These are phyloP conservation scores for Acidiella bohemica DNA, from an alignment of 495 filamentous ascomycete species.

Conservation along the genomic window DNA sequence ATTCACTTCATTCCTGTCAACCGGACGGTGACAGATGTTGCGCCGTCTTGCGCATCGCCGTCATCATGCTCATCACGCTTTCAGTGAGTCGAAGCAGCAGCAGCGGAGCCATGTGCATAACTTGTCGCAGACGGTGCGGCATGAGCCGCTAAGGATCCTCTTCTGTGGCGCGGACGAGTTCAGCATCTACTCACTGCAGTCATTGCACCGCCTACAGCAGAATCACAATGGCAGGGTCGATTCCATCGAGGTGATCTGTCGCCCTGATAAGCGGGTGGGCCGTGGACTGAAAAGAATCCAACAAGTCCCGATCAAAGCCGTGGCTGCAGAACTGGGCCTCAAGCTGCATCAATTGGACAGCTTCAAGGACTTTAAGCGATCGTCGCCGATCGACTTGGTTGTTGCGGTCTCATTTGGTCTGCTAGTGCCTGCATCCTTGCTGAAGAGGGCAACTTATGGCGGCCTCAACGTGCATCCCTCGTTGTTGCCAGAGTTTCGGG, in stretches of 20 bases:
- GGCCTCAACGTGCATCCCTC: constrained; percentile 93
- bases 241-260: constrained; percentile 80
- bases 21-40: too few species aligned
- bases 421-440: constrained; percentile 65
- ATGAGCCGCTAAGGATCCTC: constrained; percentile 68
- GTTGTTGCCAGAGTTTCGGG: constrained; percentile 72
- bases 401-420: constrained; percentile 94
- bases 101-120: too few species aligned
- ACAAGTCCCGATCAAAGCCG: constrained; percentile 58
- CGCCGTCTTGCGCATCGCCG: too few species aligned
- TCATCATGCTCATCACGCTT: too few species aligned
- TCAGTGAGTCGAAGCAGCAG: too few species aligned
- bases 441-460: constrained; percentile 58
- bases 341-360: constrained; percentile 61
- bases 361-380: constrained; percentile 71
- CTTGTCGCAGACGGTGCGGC: constrained; percentile 27
- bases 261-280: constrained; percentile 60
- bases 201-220: constrained; percentile 48
- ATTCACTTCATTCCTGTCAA: too few species aligned
- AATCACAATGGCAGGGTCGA: constrained; percentile 40
- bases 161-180: constrained; percentile 94
- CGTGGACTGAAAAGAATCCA: constrained; percentile 48
- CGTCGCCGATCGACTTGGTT: constrained; percentile 61
- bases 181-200: constrained; percentile 65
- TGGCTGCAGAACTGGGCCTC: constrained; percentile 49